A percentile compares a stretch with the other conserved stretches of the same genome.
Evolutionary conservation across 2,329 filamentous ascomycete species (phyloP).

Genomic region (Sporothrix brunneoviolacea): DNA sequence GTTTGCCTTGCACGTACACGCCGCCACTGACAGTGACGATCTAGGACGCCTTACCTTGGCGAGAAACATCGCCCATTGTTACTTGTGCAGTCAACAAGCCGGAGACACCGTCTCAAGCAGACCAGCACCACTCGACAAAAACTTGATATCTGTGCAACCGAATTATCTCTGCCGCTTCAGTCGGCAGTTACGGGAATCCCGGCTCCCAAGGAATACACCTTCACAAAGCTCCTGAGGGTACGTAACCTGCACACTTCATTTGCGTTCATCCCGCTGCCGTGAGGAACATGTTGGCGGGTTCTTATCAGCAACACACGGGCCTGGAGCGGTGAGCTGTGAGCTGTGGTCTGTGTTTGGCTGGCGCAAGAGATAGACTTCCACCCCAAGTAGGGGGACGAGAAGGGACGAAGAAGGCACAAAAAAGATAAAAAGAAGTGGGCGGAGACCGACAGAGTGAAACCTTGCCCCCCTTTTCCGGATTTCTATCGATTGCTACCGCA

Average conservation of each 20-base stretch:
- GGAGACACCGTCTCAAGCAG: neutral
- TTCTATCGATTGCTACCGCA: neutral
- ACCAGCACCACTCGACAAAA: neutral
- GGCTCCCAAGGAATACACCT: no score
- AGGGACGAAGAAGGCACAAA: neutral
- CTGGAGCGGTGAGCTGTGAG: slow-evolving; percentile 5
- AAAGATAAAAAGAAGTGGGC: neutral
- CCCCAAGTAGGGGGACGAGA: neutral
- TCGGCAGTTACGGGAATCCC: neutral
- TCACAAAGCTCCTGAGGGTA: no score
- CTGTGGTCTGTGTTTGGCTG: neutral
- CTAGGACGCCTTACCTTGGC: no score
- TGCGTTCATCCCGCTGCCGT: neutral
- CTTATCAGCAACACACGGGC: neutral
- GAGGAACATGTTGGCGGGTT: neutral
- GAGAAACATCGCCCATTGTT: no score
- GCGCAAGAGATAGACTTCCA: neutral
- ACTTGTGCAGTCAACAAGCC: no score
- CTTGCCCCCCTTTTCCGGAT: neutral
- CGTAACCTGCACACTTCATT: neutral
- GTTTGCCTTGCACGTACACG: no score
- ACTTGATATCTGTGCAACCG: neutral
- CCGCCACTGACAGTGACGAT: no score
- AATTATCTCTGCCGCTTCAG: neutral
- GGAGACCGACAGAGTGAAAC: no score